Base-by-base conservation (phyloP, 179 eudicot genomes). In the Silene coronaria region DNA sequence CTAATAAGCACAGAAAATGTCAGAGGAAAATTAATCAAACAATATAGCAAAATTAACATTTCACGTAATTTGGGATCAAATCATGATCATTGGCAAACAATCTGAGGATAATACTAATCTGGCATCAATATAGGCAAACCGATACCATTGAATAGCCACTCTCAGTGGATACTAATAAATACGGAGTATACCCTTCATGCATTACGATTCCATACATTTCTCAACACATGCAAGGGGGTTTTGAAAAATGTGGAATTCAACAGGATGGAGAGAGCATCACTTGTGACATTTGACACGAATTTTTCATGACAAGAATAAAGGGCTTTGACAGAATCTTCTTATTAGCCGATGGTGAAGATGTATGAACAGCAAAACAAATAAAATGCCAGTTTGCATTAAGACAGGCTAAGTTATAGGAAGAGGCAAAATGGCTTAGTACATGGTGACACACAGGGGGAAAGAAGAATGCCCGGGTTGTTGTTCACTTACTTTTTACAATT, bases 401-500 rank as follows among this genome's bases (percentile, higher is more conserved):
- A 57, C 53, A 14, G 14, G 4, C 70, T 42, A 34, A 5, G 48
- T 14, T 38, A 48, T 23, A 71, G 62, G 24, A 46, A 70, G 69
- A 26, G 63, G 51, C 51, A 4, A 42, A 63, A 67, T 70, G 51
- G 27, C 13, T 60, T 45, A 58, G 64, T 51, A 45, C 8, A 64
- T 16, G 42, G 32, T 27, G 30, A 67, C 62, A 34, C 14, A 55
- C 9, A 24, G 4, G 61, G 71, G 22, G 19, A 77, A 63, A 60
- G 17, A 23, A 53, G 57, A 61, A 63, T 63, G 48, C 11, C 53
- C 2, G 59, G 62, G 57, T 16, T 23, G 34, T 12, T 36, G 65
- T 64, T 66, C 51, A 79, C 95, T 88, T 81, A 91, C 97, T 84
- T 92, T 76, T 89, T 92, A 80, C 93, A 90, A 85, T 92, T 95